A percentile compares a stretch with the other conserved stretches of the same genome.
phyloP scores from a whole-genome alignment of 2,329 filamentous ascomycete species.

The Drechslerella coelobrocha region DNA sequence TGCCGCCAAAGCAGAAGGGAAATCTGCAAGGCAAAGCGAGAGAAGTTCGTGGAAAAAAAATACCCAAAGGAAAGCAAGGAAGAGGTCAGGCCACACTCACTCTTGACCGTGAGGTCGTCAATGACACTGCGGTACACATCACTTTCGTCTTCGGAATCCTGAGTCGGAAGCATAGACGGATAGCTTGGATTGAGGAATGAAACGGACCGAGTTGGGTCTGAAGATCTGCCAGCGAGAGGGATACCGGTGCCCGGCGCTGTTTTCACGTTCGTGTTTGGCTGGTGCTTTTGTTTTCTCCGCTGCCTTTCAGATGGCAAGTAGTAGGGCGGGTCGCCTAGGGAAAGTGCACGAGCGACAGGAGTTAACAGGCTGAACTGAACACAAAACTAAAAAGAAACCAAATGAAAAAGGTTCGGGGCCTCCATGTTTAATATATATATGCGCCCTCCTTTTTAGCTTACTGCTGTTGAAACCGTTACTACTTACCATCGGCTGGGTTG shows the following conservation, averaged over 20 bases:
- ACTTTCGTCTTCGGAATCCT: slow-evolving; percentile 57
- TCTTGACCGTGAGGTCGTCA: slow-evolving; percentile 84
- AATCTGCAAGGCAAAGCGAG: slow-evolving; percentile 1
- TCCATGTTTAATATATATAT: slow-evolving; percentile 46
- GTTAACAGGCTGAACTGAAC: slow-evolving; percentile 32
- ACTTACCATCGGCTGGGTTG: slow-evolving; percentile 47
- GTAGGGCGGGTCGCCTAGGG: slow-evolving; percentile 58
- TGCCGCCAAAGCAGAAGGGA: slow-evolving; percentile 22
- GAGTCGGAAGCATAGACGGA: slow-evolving; percentile 33
- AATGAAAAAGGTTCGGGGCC: slow-evolving; percentile 33
- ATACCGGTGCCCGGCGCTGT: slow-evolving; percentile 18
- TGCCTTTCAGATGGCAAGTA: slow-evolving; percentile 55
- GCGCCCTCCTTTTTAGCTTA: slow-evolving; percentile 49
- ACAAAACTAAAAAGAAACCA: too few species aligned
- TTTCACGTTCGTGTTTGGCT: slow-evolving; percentile 49
- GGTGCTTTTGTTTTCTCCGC: slow-evolving; percentile 49
- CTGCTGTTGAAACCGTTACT: too few species aligned
- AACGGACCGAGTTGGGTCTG: slow-evolving; percentile 29
- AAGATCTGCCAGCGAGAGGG: slow-evolving; percentile 9
- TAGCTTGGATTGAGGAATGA: slow-evolving; percentile 23
- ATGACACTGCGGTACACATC: slow-evolving; percentile 84
- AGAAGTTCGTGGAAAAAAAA: slow-evolving; percentile 1
- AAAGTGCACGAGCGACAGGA: slow-evolving; percentile 16
- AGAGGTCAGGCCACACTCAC: slow-evolving; percentile 60
- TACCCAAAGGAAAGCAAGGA: slow-evolving; percentile 13